Evolutionary conservation across 2,329 filamentous ascomycete species (phyloP), one percentile per base, ranked within the genome.

Genomic region (Aspergillus quadricinctus): DNA sequence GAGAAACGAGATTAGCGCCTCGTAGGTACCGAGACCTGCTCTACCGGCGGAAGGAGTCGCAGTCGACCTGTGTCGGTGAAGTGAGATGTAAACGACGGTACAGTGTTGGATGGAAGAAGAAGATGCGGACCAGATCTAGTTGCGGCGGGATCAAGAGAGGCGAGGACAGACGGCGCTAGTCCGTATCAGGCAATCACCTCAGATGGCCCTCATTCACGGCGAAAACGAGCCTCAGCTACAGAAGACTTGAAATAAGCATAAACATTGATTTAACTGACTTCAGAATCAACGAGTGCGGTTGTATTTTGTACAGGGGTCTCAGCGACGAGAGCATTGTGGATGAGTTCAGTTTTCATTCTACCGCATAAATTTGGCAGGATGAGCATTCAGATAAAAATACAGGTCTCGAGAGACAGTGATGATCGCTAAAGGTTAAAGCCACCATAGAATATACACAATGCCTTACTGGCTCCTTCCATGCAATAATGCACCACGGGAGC

Each of bases 401-500:
- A 48, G 10, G 41, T 21, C 2, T 49, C 11, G 40, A 53, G 43
- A 54, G 25, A 29, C 41, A 45, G 52, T 25, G 19, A 46, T 23
- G 10, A 46, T 25, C 31, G 28, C 60, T 56, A 37, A 49, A 78
- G 71, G 46, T 77, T 66, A 53, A 83, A 83, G 10, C 77, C 74
- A 4, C 83, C 83, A 62, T 83, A 82, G 63, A 81, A 87, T 23
- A 81, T 78, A 71, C 83, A 86, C 28, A 87, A 69, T 23, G 83
- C 83, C 75, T 97, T 97, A 73, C 92, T 97, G 6, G 89, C 89
- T 11, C 92, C 91, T 65, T 89, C 82, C 77, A 96, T 90, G 69
- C 92, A 96, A 71, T 97, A 97, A 76, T 99, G 94, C 50, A 90
- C 84, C 27, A 93, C 86, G 48, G 88, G 84, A 19, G 90, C 79